phyloP scores from a whole-genome alignment of 495 filamentous ascomycete genomes.

The Recurvomyces mirabilis region DNA sequence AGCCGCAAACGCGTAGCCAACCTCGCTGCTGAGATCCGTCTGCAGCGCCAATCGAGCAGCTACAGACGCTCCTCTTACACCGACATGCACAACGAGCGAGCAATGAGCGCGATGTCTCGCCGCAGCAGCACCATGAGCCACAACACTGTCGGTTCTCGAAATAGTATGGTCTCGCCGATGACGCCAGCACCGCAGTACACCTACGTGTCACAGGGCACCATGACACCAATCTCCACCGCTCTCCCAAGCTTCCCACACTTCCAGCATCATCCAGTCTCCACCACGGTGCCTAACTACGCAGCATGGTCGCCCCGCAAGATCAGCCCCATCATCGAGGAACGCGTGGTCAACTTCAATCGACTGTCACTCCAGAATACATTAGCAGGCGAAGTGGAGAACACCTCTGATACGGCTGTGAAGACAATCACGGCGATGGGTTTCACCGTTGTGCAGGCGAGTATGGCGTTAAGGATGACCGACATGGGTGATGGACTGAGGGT shows the following conservation, averaged over 20 bases:
- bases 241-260: conserved; percentile 1
- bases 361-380: conserved; percentile 5
- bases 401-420: conserved; percentile 30
- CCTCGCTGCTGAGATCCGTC: conserved; percentile 26
- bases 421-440: conserved; percentile 36
- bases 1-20: conserved; percentile 26
- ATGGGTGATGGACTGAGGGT: conserved; percentile 32
- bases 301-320: conserved; percentile 9
- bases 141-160: not conserved
- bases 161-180: not conserved
- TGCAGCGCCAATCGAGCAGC: conserved; percentile 10
- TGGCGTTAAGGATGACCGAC: conserved; percentile 31
- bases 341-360: conserved; percentile 11
- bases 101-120: conserved; percentile 22
- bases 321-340: conserved; percentile 16
- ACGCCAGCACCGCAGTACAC: not conserved
- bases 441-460: conserved; percentile 27
- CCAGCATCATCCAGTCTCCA: not conserved
- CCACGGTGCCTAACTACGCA: not conserved
- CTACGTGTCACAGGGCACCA: not conserved
- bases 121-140: conserved; percentile 3
- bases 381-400: conserved; percentile 21
- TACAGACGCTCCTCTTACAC: conserved; percentile 19
- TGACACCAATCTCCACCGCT: not conserved
- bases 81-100: conserved; percentile 27